phyloP scores from a whole-genome alignment of 2,329 filamentous ascomycete genomes.

The Monosporascus sp. region DNA sequence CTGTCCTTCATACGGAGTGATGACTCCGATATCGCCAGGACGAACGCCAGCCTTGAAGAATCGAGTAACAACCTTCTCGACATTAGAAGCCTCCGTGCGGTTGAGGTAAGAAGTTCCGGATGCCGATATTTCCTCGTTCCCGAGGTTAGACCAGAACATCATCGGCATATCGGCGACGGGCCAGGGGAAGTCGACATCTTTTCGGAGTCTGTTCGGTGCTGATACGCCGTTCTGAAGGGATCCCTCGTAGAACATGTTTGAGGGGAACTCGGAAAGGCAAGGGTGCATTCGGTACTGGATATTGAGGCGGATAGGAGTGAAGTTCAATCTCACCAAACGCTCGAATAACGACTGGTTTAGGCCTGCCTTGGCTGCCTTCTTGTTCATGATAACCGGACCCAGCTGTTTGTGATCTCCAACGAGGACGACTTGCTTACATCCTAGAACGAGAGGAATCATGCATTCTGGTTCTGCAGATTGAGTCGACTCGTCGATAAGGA shows the following conservation, averaged over 20 bases:
- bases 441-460: slow-evolving; percentile 95
- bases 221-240: slow-evolving; percentile 96
- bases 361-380: slow-evolving; percentile 96
- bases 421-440: slow-evolving; percentile 98
- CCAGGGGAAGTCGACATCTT: slow-evolving; percentile 97
- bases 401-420: slow-evolving; percentile 98
- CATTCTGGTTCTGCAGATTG: slow-evolving; percentile 98
- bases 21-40: slow-evolving; percentile 89
- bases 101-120: slow-evolving; percentile 98
- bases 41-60: slow-evolving; percentile 99
- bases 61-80: slow-evolving; percentile 96
- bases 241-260: slow-evolving; percentile 99
- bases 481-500: slow-evolving; percentile 96
- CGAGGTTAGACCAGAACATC: slow-evolving; percentile 99
- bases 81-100: slow-evolving; percentile 92
- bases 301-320: slow-evolving; percentile 86
- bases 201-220: slow-evolving; percentile 78
- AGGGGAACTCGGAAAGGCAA: slow-evolving; percentile 93
- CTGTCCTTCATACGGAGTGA: slow-evolving; percentile 97
- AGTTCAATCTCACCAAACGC: slow-evolving; percentile 85
- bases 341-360: slow-evolving; percentile 98
- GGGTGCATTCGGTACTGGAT: slow-evolving; percentile 99
- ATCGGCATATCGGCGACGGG: slow-evolving; percentile 90
- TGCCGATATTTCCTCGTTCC: slow-evolving; percentile 96
- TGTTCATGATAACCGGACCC: slow-evolving; percentile 99